Evolutionary conservation across 371 early-diverging fungal species (phyloP).

Genomic region (Furculomyces boomerangus): DNA sequence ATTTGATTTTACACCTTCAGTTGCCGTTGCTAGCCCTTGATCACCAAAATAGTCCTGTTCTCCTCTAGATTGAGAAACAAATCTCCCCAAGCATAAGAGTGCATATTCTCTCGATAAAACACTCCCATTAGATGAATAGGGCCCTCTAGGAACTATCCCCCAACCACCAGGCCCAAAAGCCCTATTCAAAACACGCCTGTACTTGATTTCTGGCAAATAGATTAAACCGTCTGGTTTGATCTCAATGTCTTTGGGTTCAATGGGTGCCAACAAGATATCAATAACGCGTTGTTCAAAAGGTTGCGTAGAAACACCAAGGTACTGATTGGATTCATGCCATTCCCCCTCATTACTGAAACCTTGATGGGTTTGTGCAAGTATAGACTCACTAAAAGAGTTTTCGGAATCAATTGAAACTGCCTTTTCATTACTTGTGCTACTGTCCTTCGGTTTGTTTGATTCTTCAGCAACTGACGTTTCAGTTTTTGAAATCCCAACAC

Average conservation of each 20-base stretch:
- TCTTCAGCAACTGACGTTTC: too few species aligned
- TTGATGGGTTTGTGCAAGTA: not conserved
- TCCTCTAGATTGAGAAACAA: constrained; percentile 86
- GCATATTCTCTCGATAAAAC: constrained; percentile 85
- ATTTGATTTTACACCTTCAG: constrained; percentile 86
- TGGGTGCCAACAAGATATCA: constrained; percentile 51
- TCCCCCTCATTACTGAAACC: constrained; percentile 6
- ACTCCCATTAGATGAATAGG: constrained; percentile 57
- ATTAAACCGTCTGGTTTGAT: constrained; percentile 82
- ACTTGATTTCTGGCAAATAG: constrained; percentile 92
- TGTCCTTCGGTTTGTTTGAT: too few species aligned
- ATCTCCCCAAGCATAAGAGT: constrained; percentile 65
- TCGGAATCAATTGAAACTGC: too few species aligned
- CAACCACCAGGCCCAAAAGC: constrained; percentile 95
- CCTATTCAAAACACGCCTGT: constrained; percentile 78
- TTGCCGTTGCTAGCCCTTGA: constrained; percentile 58
- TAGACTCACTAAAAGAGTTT: too few species aligned
- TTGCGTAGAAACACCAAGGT: constrained; percentile 20
- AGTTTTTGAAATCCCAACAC: too few species aligned
- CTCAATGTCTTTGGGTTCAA: constrained; percentile 64
- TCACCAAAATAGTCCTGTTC: constrained; percentile 79
- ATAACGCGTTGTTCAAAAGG: constrained; percentile 26
- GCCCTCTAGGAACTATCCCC: constrained; percentile 84
- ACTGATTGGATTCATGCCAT: constrained; percentile 62
- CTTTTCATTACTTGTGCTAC: too few species aligned